Evolutionary conservation across 1,284 basidiomycete species (phyloP).

Genomic region (Cutaneotrichosporon spelunceum): DNA sequence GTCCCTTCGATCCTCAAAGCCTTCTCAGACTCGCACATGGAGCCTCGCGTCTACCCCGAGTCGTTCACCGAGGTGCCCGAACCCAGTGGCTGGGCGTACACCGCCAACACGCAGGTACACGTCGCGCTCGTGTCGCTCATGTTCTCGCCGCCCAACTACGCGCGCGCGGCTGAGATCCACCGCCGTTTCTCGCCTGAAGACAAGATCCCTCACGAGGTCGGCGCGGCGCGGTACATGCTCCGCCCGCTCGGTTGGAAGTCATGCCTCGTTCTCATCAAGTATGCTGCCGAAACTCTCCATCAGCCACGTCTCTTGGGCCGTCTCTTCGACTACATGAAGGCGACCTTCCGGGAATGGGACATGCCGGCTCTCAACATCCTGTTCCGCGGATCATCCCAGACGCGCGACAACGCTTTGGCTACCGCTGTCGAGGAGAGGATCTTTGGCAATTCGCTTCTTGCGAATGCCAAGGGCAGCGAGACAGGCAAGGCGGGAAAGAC

Average conservation of each 20-base stretch:
- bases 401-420: slow-evolving; percentile 8
- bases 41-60: slow-evolving; percentile 46
- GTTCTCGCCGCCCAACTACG: slow-evolving; percentile 44
- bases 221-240: slow-evolving; percentile 33
- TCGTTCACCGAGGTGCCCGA: slow-evolving; percentile 14
- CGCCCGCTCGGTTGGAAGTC: slow-evolving; percentile 38
- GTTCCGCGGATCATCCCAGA: slow-evolving; percentile 25
- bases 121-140: slow-evolving; percentile 48
- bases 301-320: slow-evolving; percentile 27
- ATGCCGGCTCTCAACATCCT: slow-evolving; percentile 24
- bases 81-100: slow-evolving; percentile 39
- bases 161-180: slow-evolving; percentile 19
- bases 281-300: slow-evolving; percentile 32
- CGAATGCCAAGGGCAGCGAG: background rate
- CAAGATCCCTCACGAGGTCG: slow-evolving; percentile 4
- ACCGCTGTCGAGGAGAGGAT: slow-evolving; percentile 14
- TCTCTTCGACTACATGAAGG: slow-evolving; percentile 38
- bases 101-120: slow-evolving; percentile 49
- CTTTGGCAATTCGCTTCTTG: slow-evolving; percentile 9
- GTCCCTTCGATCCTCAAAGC: slow-evolving; percentile 36
- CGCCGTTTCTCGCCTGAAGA: slow-evolving; percentile 3
- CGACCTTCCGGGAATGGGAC: slow-evolving; percentile 11
- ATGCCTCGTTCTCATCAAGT: slow-evolving; percentile 38
- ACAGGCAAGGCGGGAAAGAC: background rate
- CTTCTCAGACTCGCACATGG: slow-evolving; percentile 32